Evolutionary conservation across 441 rosid genomes (phyloP), one percentile per base, ranked within the genome.

Genomic region (Macaranga tanarius): DNA sequence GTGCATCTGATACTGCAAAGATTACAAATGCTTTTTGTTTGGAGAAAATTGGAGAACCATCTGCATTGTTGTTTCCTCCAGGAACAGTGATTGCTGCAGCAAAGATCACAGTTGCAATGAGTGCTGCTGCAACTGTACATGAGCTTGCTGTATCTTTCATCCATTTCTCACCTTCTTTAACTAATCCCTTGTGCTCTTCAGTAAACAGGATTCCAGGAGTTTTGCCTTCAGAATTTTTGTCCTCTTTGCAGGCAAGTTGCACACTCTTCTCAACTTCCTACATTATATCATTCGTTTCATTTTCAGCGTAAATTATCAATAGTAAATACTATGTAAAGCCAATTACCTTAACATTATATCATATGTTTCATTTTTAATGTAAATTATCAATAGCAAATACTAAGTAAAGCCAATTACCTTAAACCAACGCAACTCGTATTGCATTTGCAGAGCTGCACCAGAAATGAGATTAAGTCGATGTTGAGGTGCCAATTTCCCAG

Each of bases 41-140:
- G 5, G 71, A 67, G 60, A 67, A 34, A 5, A 52, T 20, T 12
- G 71, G 61, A 67, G 52, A 13, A 22, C 50, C 71, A 67, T 67
- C 25, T 8, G 19, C 25, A 12, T 67, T 51, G 10, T 67, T 67
- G 70, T 31, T 67, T 34, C 70, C 70, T 10, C 60, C 70, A 10
- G 70, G 70, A 15, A 28, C 45, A 8, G 59, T 67, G 44, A 67
- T 67, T 67, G 70, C 70, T 51, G 70, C 70, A 31, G 70, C 70
- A 42, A 62, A 62, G 28, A 42, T 20, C 20, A 62, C 67, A 13
- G 51, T 42, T 13, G 67, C 67, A 62, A 62, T 62, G 22, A 62
- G 67, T 62, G 67, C 67, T 62, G 26, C 67, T 1, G 25, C 51
- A 67, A 51, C 47, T 10, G 70, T 67, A 40, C 71, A 67, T n/a